Base-by-base conservation (phyloP, 495 filamentous ascomycete species). In the Usnea hakonensis region DNA sequence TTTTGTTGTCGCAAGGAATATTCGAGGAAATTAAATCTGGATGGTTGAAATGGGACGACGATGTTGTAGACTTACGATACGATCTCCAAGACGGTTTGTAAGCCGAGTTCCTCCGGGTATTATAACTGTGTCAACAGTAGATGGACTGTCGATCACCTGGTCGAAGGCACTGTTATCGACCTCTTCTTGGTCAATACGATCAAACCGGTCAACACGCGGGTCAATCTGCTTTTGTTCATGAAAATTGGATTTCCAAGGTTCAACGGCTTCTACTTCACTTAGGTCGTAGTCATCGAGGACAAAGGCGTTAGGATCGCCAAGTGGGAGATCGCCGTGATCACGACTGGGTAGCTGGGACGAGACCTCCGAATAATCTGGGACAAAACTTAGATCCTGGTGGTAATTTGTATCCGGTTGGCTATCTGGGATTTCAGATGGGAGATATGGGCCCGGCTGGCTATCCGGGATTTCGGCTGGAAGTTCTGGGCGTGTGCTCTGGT, bases 401-500 rank as follows among this genome's bases (percentile, higher is more conserved):
- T 52, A 52, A 36, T 33, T 10, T 38, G 1, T 10, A 35, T 54
- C 35, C 1, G 48, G 16, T 46, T 61, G 46, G 17, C n/a, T 52
- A 55, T 61, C 48, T 2, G 50, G 28, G 37, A 61, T 61, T 17
- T 43, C 48, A 33, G 48, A 10, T 30, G 17, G 50, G 17, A 30
- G 28, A 14, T 21, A 40, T 23, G 59, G 23, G 21, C 55, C 50
- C 4, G 35, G 36, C 21, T 61, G 59, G 50, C 59, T 61, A 35
- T 61, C 50, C 19, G 59, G 48, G 26, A 55, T 44, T 21, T 61
- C 59, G 43, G 50, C 50, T 14, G 59, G 59, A 21, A 55, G 50
- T 14, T 61, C n/a, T 33, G 46, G 23, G 48, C 28, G 30, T 23
- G 32, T 40, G 28, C 37, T 53, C 59, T 53, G 59, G 36, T 38